Evolutionary conservation across 176 grass and related monocot species (phyloP).

Genomic region (Olyra latifolia): DNA sequence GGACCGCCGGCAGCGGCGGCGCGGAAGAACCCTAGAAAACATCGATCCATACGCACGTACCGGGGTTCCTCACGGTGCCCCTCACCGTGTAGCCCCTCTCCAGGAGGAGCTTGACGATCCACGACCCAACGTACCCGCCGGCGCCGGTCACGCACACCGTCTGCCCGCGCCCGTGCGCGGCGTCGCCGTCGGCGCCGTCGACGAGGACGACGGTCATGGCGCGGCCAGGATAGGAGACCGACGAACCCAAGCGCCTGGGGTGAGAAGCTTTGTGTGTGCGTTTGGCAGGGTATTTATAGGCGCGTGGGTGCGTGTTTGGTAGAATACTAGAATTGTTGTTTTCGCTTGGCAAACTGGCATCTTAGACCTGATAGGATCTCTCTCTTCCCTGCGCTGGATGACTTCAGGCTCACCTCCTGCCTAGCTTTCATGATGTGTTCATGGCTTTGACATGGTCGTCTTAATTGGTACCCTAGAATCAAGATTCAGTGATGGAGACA

Average conservation of each 20-base stretch:
- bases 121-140: constrained; percentile 66
- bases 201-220: constrained; percentile 6
- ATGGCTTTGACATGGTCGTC: not conserved
- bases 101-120: constrained; percentile 71
- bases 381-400: not conserved
- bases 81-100: constrained; percentile 57
- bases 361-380: not conserved
- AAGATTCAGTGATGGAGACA: not conserved
- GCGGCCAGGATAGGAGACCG: not conserved
- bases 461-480: not conserved
- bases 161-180: constrained; percentile 23
- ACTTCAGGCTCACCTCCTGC: not conserved
- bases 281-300: constrained; percentile 26
- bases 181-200: not conserved
- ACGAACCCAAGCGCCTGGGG: not conserved
- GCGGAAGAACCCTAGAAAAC: not conserved
- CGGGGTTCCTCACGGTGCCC: constrained; percentile 65
- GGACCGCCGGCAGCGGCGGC: no score
- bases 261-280: not conserved
- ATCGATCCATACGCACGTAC: not conserved
- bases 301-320: not conserved
- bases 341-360: not conserved
- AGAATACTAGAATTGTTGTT: not conserved
- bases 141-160: constrained; percentile 78
- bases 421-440: not conserved